phyloP scores from a whole-genome alignment of 2,329 filamentous ascomycete species.

The Ophiostoma triangulosporum region DNA sequence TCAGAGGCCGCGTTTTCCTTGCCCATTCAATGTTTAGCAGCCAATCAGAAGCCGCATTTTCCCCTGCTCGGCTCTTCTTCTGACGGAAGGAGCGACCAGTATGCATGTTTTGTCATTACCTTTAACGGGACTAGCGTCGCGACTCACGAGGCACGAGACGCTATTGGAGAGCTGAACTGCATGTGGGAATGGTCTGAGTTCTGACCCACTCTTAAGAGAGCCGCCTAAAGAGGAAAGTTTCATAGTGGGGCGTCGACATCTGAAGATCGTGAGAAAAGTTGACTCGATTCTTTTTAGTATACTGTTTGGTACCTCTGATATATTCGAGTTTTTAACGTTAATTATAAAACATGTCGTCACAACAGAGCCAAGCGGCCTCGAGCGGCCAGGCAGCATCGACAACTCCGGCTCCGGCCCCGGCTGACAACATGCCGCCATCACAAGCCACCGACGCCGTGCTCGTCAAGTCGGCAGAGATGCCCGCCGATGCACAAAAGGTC shows the following conservation, averaged over 20 bases:
- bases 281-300: too few relatives aligned
- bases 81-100: not conserved
- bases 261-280: too few relatives aligned
- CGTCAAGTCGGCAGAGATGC: constrained; percentile 69
- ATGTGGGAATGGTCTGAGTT: not conserved
- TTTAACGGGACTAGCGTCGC: not conserved
- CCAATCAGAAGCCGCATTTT: not conserved
- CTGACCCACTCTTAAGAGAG: not conserved
- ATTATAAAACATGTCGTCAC: not conserved
- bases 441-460: constrained; percentile 69
- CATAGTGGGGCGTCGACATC: not conserved
- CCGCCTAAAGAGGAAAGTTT: not conserved
- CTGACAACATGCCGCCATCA: constrained; percentile 35
- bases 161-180: not conserved
- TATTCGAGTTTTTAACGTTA: not conserved
- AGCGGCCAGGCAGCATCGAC: not conserved
- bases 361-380: not conserved
- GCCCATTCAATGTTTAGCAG: not conserved
- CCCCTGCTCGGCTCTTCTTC: not conserved
- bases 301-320: too few relatives aligned
- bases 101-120: not conserved
- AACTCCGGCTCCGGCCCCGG: not conserved
- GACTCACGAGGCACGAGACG: not conserved
- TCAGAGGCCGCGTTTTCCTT: not conserved
- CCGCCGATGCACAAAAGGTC: constrained; percentile 65